Base-by-base conservation (phyloP, 1,284 basidiomycete species). In the Cryptococcus sp. region DNA sequence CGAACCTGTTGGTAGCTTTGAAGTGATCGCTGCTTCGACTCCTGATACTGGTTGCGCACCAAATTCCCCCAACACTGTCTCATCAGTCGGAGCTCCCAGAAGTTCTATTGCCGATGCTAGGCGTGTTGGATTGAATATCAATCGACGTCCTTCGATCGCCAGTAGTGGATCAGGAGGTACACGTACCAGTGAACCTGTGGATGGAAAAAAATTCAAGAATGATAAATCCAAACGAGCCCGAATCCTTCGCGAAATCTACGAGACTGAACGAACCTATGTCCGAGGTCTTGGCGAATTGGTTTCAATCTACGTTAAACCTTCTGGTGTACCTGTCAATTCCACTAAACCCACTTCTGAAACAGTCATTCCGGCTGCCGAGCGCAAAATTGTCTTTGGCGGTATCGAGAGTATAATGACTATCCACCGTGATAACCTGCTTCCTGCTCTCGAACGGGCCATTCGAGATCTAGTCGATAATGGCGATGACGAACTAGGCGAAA, bases 181-280 rank as follows among this genome's bases (percentile, higher is more conserved):
- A 18, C 42, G 36, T 32, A 37, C 40, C 2, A 25, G 18, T 4
- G 13, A 50, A 9, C 16, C 43, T 16, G 16, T 9, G 16, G 60
- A 62, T 46, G 86, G 87, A 63, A 82, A 88, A 57, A 89, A 88
- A 72, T 88, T 83, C 76, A 94, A 92, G 76, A 86, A 93, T 62
- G 89, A 93, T 72, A 86, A 84, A 69, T 77, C 78, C 11, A 91
- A 88, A 73, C 82, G 91, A 48, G 81, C 83, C 4, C 83, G 83
- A 75, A 82, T 92, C 43, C 79, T 92, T 48, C 82, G 84, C 45
- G 91, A 94, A 75, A 92, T 94, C 62, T 82, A 91, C 45, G 81
- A 87, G 9, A 98, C 94, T 41, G 94, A 99, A 74, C 82, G 89
- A 57, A 93, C 93, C 1, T 99, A 98, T 73, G 90, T 97, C 52